Percentiles rank a stretch among this genome's conserved stretches.
Conservation (phyloP, 768 basidiomycete species). For the Amanita brunnescens region DNA sequence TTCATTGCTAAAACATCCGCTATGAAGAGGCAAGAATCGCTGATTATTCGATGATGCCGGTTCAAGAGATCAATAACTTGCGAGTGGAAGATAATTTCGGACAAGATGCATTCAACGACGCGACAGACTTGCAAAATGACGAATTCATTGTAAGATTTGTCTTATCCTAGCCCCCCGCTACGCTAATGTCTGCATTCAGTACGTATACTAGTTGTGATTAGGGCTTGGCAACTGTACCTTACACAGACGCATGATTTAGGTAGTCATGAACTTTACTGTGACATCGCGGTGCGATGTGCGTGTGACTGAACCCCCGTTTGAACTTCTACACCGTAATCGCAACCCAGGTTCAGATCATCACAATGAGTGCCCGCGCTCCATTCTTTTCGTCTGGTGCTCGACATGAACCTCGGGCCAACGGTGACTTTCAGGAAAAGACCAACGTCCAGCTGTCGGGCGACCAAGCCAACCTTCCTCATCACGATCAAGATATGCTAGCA, state of each 20-base stretch:
- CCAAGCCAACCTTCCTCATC: conserved; percentile 9
- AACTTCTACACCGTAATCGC: background rate
- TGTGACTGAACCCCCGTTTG: background rate
- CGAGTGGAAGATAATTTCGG: conserved; percentile 4
- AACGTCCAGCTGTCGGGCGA: conserved; percentile 8
- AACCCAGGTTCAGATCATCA: background rate
- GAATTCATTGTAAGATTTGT: conserved; percentile 17
- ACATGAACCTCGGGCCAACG: conserved; percentile 7
- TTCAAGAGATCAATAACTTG: conserved; percentile 1
- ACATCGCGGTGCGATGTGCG: background rate
- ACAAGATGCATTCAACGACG: conserved; percentile 14
- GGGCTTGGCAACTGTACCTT: background rate
- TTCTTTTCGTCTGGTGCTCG: conserved; percentile 11
- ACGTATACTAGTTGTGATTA: background rate
- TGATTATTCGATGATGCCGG: conserved; percentile 6
- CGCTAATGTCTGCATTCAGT: background rate
- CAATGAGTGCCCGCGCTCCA: conserved; percentile 15
- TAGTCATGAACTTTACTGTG: background rate
- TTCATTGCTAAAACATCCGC: background rate
- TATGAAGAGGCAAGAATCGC: conserved; percentile 1
- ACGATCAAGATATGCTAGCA: conserved; percentile 5
- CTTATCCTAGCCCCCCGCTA: no score
- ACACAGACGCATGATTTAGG: background rate
- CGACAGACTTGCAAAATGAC: conserved; percentile 19
- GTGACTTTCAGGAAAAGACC: conserved; percentile 5